These are phyloP conservation scores for Aspergillus carlsbadensis DNA, from an alignment of 495 filamentous ascomycete species.

Conservation along the genomic window DNA sequence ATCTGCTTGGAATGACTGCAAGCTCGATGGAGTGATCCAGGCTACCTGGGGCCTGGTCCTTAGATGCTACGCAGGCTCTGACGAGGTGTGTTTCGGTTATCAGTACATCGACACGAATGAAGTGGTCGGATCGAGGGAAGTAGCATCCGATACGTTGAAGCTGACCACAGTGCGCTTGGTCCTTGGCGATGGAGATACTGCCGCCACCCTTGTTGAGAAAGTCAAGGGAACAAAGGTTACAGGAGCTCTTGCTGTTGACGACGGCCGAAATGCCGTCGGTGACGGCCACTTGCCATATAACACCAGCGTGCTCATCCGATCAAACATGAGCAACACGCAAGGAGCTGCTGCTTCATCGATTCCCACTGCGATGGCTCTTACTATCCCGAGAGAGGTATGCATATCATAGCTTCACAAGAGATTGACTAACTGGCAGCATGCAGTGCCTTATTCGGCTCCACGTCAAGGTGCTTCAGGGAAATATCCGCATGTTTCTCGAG, in stretches of 20 bases:
- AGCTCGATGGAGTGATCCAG: background rate
- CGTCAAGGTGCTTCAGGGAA: background rate
- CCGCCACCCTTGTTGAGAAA: background rate
- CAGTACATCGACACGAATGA: background rate
- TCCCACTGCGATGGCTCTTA: background rate
- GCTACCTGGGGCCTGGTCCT: slow-evolving; percentile 3
- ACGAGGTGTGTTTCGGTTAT: slow-evolving; percentile 4
- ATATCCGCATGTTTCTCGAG: slow-evolving; percentile 1
- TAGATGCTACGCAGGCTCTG: background rate
- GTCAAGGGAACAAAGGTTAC: background rate
- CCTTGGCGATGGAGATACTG: slow-evolving; percentile 3
- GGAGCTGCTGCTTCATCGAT: background rate
- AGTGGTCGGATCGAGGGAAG: background rate
- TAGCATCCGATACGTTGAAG: background rate
- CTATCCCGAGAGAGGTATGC: background rate
- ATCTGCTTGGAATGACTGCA: background rate
- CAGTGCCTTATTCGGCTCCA: slow-evolving; percentile 1
- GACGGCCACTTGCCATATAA: background rate
- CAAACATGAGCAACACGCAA: background rate
- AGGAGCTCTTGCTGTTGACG: background rate
- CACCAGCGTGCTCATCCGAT: slow-evolving; percentile 2
- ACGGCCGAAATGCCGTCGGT: slow-evolving; percentile 2
- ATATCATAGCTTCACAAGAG: background rate
- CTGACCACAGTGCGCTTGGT: background rate
- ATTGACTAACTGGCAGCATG: background rate